These are phyloP conservation scores for Naganishia antarctica DNA, from an alignment of 768 basidiomycete species.

Conservation along the genomic window DNA sequence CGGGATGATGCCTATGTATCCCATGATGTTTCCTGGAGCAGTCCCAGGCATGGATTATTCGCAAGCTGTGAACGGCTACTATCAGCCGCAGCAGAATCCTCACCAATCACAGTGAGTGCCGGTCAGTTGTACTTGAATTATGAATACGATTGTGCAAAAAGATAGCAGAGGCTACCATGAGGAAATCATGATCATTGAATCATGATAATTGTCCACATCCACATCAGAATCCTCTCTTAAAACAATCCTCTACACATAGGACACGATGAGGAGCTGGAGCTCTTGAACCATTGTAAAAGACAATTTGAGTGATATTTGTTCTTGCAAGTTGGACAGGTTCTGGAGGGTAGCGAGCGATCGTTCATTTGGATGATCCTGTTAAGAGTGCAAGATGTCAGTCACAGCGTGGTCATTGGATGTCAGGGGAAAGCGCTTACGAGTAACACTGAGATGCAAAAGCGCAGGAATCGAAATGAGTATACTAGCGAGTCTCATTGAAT, in stretches of 20 bases:
- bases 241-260: constrained; percentile 65
- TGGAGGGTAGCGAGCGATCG: constrained; percentile 80
- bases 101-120: not conserved
- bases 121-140: not conserved
- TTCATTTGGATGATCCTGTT: constrained; percentile 82
- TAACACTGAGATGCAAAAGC: constrained; percentile 32
- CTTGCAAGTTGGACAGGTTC: constrained; percentile 89
- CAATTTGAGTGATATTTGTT: constrained; percentile 90
- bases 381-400: not conserved
- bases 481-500: not conserved
- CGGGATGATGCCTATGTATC: constrained; percentile 16
- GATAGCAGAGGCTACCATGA: too few species aligned
- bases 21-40: not conserved
- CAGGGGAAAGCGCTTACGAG: constrained; percentile 35
- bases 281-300: constrained; percentile 65
- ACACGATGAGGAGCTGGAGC: constrained; percentile 73
- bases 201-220: not conserved
- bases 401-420: not conserved
- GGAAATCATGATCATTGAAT: too few species aligned
- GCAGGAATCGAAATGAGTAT: not conserved
- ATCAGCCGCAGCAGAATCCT: not conserved
- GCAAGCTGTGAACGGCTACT: constrained; percentile 1
- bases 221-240: not conserved
- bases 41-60: constrained; percentile 11
- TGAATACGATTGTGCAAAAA: not conserved